Evolutionary conservation across 1,284 basidiomycete genomes (phyloP).

Genomic region (Rhodotorula sp.): DNA sequence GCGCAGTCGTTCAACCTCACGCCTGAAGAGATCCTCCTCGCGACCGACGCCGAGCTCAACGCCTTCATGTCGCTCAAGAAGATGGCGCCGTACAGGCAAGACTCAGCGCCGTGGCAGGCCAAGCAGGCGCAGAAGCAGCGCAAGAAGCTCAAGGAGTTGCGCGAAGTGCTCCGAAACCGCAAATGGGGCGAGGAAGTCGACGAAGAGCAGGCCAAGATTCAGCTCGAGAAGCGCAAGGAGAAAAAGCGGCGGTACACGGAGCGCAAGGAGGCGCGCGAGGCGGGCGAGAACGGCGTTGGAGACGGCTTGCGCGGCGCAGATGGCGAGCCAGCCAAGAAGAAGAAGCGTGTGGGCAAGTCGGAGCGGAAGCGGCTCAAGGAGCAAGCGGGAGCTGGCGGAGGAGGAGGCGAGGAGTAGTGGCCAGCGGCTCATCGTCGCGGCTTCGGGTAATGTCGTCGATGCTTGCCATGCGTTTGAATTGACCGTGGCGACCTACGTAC

Average conservation of each 20-base stretch:
- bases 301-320: background rate
- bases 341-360: constrained; percentile 54
- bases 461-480: too few species aligned
- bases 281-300: constrained; percentile 2
- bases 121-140: constrained; percentile 51
- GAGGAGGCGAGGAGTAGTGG: background rate
- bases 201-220: constrained; percentile 40
- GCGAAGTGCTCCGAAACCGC: constrained; percentile 57
- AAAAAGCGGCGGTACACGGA: constrained; percentile 27
- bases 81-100: constrained; percentile 79
- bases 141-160: constrained; percentile 72
- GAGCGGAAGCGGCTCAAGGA: constrained; percentile 46
- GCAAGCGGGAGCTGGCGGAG: constrained; percentile 1
- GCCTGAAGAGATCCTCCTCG: constrained; percentile 84
- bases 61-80: constrained; percentile 83
- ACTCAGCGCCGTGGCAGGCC: constrained; percentile 26
- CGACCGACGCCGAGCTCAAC: constrained; percentile 91
- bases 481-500: too few species aligned
- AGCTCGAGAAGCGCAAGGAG: constrained; percentile 33
- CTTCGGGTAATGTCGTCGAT: background rate
- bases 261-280: constrained; percentile 22
- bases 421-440: too few species aligned
- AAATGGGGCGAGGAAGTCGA: constrained; percentile 54
- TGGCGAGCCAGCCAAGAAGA: constrained; percentile 34
- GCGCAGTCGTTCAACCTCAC: constrained; percentile 70